Evolutionary conservation across 108 stramenopile genomes (phyloP), one percentile per base, ranked within the genome.

Genomic region (Discostella pseudostelligera): DNA sequence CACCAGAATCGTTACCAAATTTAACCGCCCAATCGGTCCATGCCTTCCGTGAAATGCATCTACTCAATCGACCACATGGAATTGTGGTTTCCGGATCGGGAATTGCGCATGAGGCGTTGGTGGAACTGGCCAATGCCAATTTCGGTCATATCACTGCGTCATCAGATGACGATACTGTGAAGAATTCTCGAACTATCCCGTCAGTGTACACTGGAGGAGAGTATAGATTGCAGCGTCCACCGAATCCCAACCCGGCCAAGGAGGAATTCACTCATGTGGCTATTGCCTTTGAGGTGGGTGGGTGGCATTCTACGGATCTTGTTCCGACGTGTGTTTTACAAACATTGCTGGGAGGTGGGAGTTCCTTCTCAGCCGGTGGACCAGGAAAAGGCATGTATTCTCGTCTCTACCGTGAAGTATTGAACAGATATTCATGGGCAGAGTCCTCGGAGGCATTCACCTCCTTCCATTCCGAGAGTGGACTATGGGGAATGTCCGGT

Each of bases 371-470:
- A 1, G 97, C 99, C 13, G 99, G 99, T 20, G 99, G 99, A 8
- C 99, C 99, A 12, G 99, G 99, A 39, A 99, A 99, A 80, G 99
- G 99, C 46, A 98, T 99, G 98, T 99, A 99, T 75, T 90, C 94
- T 20, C 87, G 97, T 12, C 77, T 99, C 28, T 99, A 99, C 70
- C 80, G 94, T 39, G 92, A 98, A 54, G 94, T 99, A 25, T 76
- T 99, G 55, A 98, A 97, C 71, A 62, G 83, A 29, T 84, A 89
- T 65, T 76, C 73, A 56, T 98, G 96, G 97, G 95, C 92, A 32
- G 99, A 99, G 67, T 73, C 84, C 3, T 91, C 94, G 19, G 96
- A 98, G 76, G 94, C 97, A 2, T 97, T 97, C 69, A 84, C 90
- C 22, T 69, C 74, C 24, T 89, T 97, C 69, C 87, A 97, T 65